A percentile compares a stretch with the other conserved stretches of the same genome.
phyloP scores from a whole-genome alignment of 768 basidiomycete genomes.

The Chalciporus pseudorubinellus region DNA sequence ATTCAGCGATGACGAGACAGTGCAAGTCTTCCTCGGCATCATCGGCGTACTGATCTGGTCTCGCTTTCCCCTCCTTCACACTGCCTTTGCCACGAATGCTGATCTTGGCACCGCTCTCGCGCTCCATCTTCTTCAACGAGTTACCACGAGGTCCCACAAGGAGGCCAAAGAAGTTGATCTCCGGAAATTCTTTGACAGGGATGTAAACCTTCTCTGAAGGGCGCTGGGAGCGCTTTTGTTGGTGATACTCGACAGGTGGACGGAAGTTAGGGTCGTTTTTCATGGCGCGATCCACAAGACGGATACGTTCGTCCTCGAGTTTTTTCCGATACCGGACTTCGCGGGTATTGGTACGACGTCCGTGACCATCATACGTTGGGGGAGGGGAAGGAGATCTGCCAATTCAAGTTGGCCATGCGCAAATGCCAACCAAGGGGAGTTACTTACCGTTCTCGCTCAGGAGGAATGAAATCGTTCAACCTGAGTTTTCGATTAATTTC shows the following conservation, averaged over 20 bases:
- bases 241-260: slow-evolving; percentile 94
- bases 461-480: slow-evolving; percentile 92
- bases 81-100: slow-evolving; percentile 97
- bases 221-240: slow-evolving; percentile 88
- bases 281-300: slow-evolving; percentile 93
- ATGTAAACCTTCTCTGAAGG: slow-evolving; percentile 99
- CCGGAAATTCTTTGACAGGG: slow-evolving; percentile 98
- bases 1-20: slow-evolving; percentile 92
- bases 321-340: slow-evolving; percentile 98
- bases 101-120: slow-evolving; percentile 97
- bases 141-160: slow-evolving; percentile 98
- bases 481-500: slow-evolving; percentile 96
- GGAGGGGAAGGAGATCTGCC: slow-evolving; percentile 91
- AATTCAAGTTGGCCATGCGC: slow-evolving; percentile 13
- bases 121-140: slow-evolving; percentile 99
- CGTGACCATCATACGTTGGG: slow-evolving; percentile 95
- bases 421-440: neutral
- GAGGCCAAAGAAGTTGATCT: slow-evolving; percentile 99
- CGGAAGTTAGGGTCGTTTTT: slow-evolving; percentile 98
- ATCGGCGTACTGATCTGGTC: slow-evolving; percentile 91
- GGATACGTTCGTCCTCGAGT: slow-evolving; percentile 87
- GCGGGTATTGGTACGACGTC: slow-evolving; percentile 96
- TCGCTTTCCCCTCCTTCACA: slow-evolving; percentile 97
- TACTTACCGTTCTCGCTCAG: slow-evolving; percentile 82
- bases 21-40: slow-evolving; percentile 99